Evolutionary conservation across 1,284 basidiomycete genomes (phyloP).

Genomic region (Cutaneotrichosporon sp.): DNA sequence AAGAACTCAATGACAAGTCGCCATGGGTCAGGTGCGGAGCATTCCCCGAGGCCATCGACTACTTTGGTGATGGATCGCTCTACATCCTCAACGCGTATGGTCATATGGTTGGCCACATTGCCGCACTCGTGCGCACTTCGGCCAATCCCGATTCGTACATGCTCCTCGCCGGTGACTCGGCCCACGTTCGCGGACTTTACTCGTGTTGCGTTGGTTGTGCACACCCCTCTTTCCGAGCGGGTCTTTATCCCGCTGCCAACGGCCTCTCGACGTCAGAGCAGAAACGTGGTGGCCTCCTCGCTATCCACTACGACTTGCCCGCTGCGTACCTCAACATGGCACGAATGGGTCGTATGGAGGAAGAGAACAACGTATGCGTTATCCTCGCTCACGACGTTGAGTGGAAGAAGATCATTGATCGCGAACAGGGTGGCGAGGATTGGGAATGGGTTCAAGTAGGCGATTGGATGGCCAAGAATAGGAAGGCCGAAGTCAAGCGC

Average conservation of each 20-base stretch:
- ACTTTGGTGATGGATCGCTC: conserved; percentile 27
- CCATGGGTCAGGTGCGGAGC: conserved; percentile 18
- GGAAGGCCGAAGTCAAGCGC: conserved; percentile 15
- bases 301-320: conserved; percentile 24
- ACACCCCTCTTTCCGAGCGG: conserved; percentile 22
- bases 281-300: conserved; percentile 20
- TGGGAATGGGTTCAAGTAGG: conserved; percentile 23
- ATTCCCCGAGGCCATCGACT: conserved; percentile 21
- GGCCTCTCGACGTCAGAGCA: conserved; percentile 19
- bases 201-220: conserved; percentile 21
- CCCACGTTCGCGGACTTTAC: conserved; percentile 27
- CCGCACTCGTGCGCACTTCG: conserved; percentile 24
- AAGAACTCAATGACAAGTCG: conserved; percentile 16
- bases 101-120: conserved; percentile 27
- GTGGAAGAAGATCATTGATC: conserved; percentile 23
- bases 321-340: conserved; percentile 26
- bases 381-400: conserved; percentile 27
- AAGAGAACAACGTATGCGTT: conserved; percentile 23
- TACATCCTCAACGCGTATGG: conserved; percentile 27
- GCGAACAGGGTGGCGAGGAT: conserved; percentile 15
- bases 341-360: conserved; percentile 27
- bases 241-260: conserved; percentile 19
- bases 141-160: conserved; percentile 22
- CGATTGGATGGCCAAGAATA: conserved; percentile 22
- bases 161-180: conserved; percentile 23